phyloP scores from a whole-genome alignment of 495 filamentous ascomycete species.

The Xylaria intraflava region DNA sequence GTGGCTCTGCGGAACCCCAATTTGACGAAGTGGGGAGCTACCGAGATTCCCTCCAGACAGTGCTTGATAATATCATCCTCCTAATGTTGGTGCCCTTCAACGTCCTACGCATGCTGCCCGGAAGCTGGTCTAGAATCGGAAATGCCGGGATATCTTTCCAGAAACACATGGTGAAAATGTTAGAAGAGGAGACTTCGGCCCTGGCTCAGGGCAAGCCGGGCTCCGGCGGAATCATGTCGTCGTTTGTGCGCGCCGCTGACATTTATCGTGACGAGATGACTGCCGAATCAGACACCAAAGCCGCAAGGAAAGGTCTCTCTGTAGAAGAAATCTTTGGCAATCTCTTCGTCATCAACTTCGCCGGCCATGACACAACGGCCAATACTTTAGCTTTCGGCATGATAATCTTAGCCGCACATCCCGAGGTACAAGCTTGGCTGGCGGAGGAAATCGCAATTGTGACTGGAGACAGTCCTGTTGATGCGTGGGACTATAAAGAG shows the following conservation, averaged over 20 bases:
- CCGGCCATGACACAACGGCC: slow-evolving; percentile 47
- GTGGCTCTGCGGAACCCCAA: slow-evolving; percentile 8
- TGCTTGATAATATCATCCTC: slow-evolving; percentile 20
- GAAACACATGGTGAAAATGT: slow-evolving; percentile 23
- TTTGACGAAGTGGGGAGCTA: slow-evolving; percentile 14
- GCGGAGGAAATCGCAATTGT: slow-evolving; percentile 41
- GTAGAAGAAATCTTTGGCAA: slow-evolving; percentile 43
- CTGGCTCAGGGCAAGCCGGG: slow-evolving; percentile 21
- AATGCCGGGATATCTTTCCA: slow-evolving; percentile 9
- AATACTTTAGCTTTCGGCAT: slow-evolving; percentile 38
- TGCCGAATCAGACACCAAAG: not conserved
- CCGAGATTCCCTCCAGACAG: slow-evolving; percentile 20
- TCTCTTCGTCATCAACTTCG: slow-evolving; percentile 44
- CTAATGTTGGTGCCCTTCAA: slow-evolving; percentile 13
- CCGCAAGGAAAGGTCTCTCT: slow-evolving; percentile 18
- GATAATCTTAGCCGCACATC: slow-evolving; percentile 35
- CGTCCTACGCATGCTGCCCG: not conserved
- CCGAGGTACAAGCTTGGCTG: slow-evolving; percentile 36
- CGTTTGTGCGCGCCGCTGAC: slow-evolving; percentile 9
- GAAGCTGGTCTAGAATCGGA: slow-evolving; percentile 8
- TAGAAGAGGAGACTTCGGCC: slow-evolving; percentile 26
- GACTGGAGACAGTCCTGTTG: slow-evolving; percentile 16
- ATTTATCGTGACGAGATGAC: not conserved
- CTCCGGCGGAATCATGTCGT: slow-evolving; percentile 11
- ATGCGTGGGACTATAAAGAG: slow-evolving; percentile 32